A percentile compares a stretch with the other conserved stretches of the same genome.
Evolutionary conservation across 768 basidiomycete genomes (phyloP).

Genomic region (Hericium rajendrae): DNA sequence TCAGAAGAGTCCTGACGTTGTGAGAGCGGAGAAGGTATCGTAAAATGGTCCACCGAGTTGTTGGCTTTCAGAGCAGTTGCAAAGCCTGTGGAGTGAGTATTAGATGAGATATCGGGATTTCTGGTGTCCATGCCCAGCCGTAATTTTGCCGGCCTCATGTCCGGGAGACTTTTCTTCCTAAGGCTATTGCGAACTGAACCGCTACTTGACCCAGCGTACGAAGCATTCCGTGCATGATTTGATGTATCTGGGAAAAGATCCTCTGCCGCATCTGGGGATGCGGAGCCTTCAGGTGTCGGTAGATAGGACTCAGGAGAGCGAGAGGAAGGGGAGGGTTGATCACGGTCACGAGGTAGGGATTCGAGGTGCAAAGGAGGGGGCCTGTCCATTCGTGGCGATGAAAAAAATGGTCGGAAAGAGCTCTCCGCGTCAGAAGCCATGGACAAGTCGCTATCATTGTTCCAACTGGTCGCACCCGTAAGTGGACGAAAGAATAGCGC

Average conservation of each 20-base stretch:
- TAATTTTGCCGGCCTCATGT: conserved; percentile 51
- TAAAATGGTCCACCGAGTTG: conserved; percentile 11
- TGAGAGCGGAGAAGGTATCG: conserved; percentile 29
- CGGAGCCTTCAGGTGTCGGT: conserved; percentile 49
- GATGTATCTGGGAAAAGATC: conserved; percentile 10
- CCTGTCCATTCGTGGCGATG: conserved; percentile 23
- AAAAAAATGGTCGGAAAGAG: not conserved
- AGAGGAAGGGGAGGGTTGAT: conserved; percentile 29
- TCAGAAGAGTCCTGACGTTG: conserved; percentile 41
- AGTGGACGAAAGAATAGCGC: conserved; percentile 33
- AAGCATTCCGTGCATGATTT: conserved; percentile 40
- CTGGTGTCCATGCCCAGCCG: conserved; percentile 20
- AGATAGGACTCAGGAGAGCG: conserved; percentile 44
- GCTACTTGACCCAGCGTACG: conserved; percentile 32
- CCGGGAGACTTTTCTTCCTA: conserved; percentile 80
- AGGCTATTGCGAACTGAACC: conserved; percentile 30
- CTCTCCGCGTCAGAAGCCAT: conserved; percentile 28
- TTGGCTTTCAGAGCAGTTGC: conserved; percentile 4
- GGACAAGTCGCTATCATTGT: conserved; percentile 29
- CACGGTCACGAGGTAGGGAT: conserved; percentile 28
- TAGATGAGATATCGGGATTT: conserved; percentile 18
- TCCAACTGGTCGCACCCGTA: not conserved
- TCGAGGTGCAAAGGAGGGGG: conserved; percentile 43
- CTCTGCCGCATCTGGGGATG: conserved; percentile 29
- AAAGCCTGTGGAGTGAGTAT: conserved; percentile 2